Percentiles rank a stretch among this genome's conserved stretches.
phyloP scores from a whole-genome alignment of 257 asterid genomes.

The Salvia hispanica region DNA sequence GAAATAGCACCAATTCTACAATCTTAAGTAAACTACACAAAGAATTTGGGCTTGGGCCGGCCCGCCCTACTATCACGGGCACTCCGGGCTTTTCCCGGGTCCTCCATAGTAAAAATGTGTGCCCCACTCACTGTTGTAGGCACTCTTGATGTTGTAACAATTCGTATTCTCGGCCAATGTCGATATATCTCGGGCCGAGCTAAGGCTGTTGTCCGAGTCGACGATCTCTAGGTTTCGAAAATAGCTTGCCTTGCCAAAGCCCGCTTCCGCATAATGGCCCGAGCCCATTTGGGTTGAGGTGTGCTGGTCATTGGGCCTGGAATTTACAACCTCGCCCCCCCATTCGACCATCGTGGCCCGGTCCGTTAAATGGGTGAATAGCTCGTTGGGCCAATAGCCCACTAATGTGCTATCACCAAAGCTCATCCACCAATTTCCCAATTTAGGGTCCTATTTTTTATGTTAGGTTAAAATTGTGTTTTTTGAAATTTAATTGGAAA shows the following conservation, averaged over 20 bases:
- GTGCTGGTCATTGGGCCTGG: conserved; percentile 63
- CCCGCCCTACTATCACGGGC: conserved; percentile 35
- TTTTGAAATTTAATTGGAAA: background rate
- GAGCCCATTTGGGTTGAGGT: conserved; percentile 94
- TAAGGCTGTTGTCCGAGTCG: conserved; percentile 75
- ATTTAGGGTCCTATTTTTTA: conserved; percentile 80
- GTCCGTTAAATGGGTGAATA: conserved; percentile 80
- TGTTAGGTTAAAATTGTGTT: too few species aligned
- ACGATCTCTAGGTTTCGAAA: conserved; percentile 79
- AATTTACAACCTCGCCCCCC: conserved; percentile 91
- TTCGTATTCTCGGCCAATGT: conserved; percentile 78
- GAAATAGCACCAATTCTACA: conserved; percentile 55
- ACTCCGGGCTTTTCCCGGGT: conserved; percentile 69
- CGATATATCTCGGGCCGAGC: conserved; percentile 57
- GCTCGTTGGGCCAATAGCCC: conserved; percentile 93
- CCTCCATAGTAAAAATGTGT: conserved; percentile 91
- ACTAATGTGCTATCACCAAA: conserved; percentile 77
- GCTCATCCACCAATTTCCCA: conserved; percentile 98
- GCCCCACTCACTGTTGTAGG: conserved; percentile 75
- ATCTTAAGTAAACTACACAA: conserved; percentile 29
- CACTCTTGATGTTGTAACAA: conserved; percentile 74
- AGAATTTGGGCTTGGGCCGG: conserved; percentile 33
- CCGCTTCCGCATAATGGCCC: conserved; percentile 72
- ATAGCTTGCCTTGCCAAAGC: conserved; percentile 75
- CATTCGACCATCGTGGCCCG: conserved; percentile 95